Base-by-base conservation (phyloP, 1,139 yeast species). In the Yamadazyma epiphylla region DNA sequence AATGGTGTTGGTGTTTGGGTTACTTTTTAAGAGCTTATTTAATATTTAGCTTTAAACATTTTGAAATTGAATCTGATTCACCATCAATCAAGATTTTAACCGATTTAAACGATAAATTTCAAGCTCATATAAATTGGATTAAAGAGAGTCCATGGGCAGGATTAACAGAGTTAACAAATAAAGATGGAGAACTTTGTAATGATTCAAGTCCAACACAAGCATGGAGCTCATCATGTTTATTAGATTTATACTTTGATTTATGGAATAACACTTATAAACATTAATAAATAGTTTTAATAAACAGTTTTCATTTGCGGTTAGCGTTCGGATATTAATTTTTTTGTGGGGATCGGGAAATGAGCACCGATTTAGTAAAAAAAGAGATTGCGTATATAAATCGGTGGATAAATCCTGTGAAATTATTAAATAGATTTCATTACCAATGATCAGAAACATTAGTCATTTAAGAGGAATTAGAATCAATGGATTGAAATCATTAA, bases 201-300 rank as follows among this genome's bases (percentile, higher is more conserved):
- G 98, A 91, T 53, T 85, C 95, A 2, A 83, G 95, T 43, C 96
- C 97, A 4, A 80, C 96, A 0, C 98, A 91, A 55, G 97, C 97
- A 0, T 91, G 98, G 98, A 84, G 95, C 51, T 63, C 88, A 0
- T 82, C 94, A 3, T 85, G 96, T 47, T 60, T 91, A 38, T 60
- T 91, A 30, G 97, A 91, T 52, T 60, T 91, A 36, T 84, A 80
- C 55, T 70, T 71, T 42, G 95, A 87, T 48, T 54, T 77, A 24
- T 74, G 67, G 69, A 53, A 48, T 20, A 44, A 38, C 13, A 14
- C 23, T 5, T 31, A 39, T 21, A 26, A 25, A 40, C 10, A 17
- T 7, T 7, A 17, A 10, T 17, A 17, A 7, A 17, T 7, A 17
- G n/a, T n/a, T n/a, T n/a, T n/a, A n/a, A n/a, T n/a, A n/a, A n/a